Base-by-base conservation (phyloP, 2,329 filamentous ascomycete species). In the Scortechinia acanthostroma region DNA sequence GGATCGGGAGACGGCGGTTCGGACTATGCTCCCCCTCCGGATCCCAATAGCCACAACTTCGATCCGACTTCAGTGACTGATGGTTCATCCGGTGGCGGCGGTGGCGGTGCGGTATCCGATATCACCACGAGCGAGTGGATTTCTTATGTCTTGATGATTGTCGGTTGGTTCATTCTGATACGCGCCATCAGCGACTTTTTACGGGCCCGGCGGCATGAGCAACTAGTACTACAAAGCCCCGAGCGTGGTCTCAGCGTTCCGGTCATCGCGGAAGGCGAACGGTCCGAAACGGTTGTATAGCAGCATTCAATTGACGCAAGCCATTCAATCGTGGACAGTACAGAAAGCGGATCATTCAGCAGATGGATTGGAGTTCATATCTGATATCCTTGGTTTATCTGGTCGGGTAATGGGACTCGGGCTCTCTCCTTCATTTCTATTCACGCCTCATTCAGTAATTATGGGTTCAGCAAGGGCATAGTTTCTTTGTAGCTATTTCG, bases 1-100 rank as follows among this genome's bases (percentile, higher is more conserved):
- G 45, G 66, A 55, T 50, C 68, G 55, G 57, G 65, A 42, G 60
- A 47, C 69, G 68, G 3, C 58, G 58, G 59, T 13, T 69, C 75
- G 3, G 76, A 80, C 43, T 85, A 83, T 54, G 76, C 82, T 3
- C 75, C 80, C 30, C 91, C 93, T 0, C 76, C 82, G 0, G 88
- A 97, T 55, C 93, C 93, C 1, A 97, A 97, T 59, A 80, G 82
- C 43, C 91, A 97, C 66, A 79, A 88, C 52, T 96, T 97, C 55
- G 80, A 95, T 58, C 86, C 88, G 1, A 77, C 76, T 52, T 6
- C 14, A 6, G 35, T 6, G 13, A 6, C 17, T 17, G 17, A 19
- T 6, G 25, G 25, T n/a, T 30, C 25, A n/a, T 10, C 42, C 21
- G 54, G 60, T 44, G 54, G 61, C 50, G 53, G 63, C 46, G 51